phyloP scores from a whole-genome alignment of 495 filamentous ascomycete genomes.

The Penicillium waksmanii region DNA sequence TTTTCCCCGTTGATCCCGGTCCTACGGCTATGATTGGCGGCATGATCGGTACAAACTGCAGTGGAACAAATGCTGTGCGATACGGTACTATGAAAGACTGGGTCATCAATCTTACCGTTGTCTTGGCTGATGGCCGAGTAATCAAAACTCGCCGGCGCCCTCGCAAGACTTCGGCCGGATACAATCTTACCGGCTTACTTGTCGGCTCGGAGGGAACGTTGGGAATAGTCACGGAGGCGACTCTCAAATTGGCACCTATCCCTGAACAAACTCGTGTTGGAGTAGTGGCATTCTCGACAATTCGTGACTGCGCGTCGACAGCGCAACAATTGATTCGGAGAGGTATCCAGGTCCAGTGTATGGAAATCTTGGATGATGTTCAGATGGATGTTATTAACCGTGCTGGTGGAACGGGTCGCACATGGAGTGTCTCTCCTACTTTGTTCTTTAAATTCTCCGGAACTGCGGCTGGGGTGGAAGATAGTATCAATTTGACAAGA shows the following conservation, averaged over 20 bases:
- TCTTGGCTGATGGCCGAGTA: conserved; percentile 68
- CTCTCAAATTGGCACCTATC: conserved; percentile 62
- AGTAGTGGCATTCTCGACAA: conserved; percentile 60
- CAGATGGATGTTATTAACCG: conserved; percentile 70
- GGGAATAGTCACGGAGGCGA: conserved; percentile 67
- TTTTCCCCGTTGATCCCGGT: conserved; percentile 70
- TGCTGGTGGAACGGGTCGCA: conserved; percentile 53
- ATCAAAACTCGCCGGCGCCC: conserved; percentile 70
- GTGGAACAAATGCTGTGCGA: conserved; percentile 68
- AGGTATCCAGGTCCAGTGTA: conserved; percentile 65
- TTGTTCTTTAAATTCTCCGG: conserved; percentile 70
- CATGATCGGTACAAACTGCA: conserved; percentile 70
- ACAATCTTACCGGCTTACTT: conserved; percentile 67
- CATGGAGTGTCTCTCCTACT: conserved; percentile 65
- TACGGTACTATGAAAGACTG: conserved; percentile 74
- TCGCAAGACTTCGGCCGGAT: conserved; percentile 66
- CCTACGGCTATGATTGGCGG: conserved; percentile 72
- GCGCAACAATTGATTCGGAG: conserved; percentile 62
- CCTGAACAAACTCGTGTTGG: conserved; percentile 65
- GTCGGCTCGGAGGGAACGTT: conserved; percentile 69
- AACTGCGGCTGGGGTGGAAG: conserved; percentile 58
- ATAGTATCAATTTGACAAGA: conserved; percentile 61
- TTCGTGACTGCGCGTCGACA: conserved; percentile 60
- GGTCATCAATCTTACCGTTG: conserved; percentile 65
- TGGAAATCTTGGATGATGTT: conserved; percentile 67